These are phyloP conservation scores for Thraustochytrium sp. DNA, from an alignment of 352 stramenopile genomes.

Conservation along the genomic window DNA sequence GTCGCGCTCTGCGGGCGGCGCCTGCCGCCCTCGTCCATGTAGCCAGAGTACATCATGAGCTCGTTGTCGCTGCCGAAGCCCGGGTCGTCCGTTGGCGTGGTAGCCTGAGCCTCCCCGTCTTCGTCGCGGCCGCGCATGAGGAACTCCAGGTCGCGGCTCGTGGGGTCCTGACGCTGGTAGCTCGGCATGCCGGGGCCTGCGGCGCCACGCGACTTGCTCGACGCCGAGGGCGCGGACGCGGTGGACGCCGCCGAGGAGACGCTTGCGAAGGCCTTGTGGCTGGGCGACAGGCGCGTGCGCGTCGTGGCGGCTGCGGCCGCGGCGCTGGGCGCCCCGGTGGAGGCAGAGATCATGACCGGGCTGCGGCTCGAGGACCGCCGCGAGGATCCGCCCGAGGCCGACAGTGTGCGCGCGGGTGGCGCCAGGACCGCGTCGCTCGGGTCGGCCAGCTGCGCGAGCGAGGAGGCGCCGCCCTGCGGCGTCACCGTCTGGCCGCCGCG, in stretches of 20 bases:
- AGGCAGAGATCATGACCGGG: neutral
- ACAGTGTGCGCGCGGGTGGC: neutral
- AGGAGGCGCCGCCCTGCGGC: neutral
- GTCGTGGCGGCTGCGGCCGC: neutral
- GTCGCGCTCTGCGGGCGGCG: neutral
- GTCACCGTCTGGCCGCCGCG: neutral
- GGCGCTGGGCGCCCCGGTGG: neutral
- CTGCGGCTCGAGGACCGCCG: neutral
- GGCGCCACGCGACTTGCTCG: no score
- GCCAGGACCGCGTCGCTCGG: neutral
- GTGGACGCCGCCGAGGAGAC: no score
- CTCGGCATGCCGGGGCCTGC: neutral
- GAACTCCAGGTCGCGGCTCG: slow-evolving; percentile 23
- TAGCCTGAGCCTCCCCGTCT: neutral
- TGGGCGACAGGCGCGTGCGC: neutral
- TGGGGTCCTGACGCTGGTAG: slow-evolving; percentile 15
- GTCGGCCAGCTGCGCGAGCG: neutral
- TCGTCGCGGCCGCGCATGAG: slow-evolving; percentile 15
- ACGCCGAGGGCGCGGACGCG: no score
- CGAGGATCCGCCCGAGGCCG: neutral
- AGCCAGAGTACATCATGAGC: slow-evolving; percentile 14
- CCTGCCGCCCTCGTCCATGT: neutral
- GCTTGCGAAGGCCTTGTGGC: neutral
- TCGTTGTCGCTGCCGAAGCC: slow-evolving; percentile 41
- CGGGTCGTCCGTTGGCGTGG: neutral